Evolutionary conservation across 768 basidiomycete species (phyloP), one percentile per base, ranked within the genome.

Genomic region (Naganishia onofrii): DNA sequence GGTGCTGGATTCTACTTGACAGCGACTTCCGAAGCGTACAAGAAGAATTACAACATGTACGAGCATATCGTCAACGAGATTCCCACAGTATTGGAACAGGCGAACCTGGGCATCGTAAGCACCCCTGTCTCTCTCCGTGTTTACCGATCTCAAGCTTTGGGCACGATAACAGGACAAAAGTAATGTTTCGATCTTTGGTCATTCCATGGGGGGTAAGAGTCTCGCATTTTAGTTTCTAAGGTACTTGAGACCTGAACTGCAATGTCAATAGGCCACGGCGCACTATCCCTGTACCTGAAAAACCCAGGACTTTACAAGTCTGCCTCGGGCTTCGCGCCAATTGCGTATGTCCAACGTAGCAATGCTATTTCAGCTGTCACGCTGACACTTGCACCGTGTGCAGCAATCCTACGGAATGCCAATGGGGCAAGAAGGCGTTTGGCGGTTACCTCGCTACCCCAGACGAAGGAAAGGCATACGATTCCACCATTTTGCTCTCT

Each of bases 1-100:
- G 92, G 93, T 54, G 96, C 96, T 54, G 95, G 96, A 42, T 99
- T 98, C 83, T 98, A 99, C 81, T 80, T 99, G 74, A 88, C 96
- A 78, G 95, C 95, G 3, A 96, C 92, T 1, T 85, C 87, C 12
- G 79, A 80, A 13, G 76, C 78, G 53, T 84, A 76, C 74, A 75
- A 72, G 63, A 82, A 82, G 75, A 71, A 82, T 74, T 94, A 94
- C 79, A 90, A 90, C 80, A 97, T 97, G 94, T 86, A 89, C 68
- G 88, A 88, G 17, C 88, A 92, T 76, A 83, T 98, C 73, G 89
- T 89, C 13, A 77, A 87, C 53, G 96, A 98, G 83, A 83, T 99
- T 42, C 94, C 95, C 12, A 82, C 86, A 74, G 86, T 92, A 29
- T 84, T 99, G 68, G 85, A 87, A 76, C 38, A 85, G 86, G 87